A percentile compares a stretch with the other conserved stretches of the same genome.
phyloP scores from a whole-genome alignment of 1,284 basidiomycete species.

The Cryptococcus hybrid region DNA sequence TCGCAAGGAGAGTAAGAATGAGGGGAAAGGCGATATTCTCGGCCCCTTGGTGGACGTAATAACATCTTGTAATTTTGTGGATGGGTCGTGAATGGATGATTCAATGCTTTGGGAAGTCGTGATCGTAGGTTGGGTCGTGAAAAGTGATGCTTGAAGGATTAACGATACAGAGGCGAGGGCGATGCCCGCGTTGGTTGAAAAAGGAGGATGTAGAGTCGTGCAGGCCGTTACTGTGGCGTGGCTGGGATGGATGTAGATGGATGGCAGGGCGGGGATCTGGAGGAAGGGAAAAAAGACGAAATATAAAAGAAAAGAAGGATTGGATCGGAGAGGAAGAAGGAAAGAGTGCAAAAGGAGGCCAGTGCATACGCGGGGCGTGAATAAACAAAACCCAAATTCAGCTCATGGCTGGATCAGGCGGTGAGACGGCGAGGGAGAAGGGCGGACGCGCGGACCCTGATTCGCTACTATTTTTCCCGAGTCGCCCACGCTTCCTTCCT shows the following conservation, averaged over 20 bases:
- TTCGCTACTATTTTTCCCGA: no score
- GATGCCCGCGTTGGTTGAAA: constrained; percentile 3
- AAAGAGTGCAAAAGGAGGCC: not conserved
- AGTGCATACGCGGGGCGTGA: no score
- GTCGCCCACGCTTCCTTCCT: no score
- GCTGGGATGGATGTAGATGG: not conserved
- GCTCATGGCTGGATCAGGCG: no score
- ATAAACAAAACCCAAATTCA: no score
- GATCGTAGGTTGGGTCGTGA: not conserved
- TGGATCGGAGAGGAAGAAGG: not conserved
- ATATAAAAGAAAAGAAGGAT: not conserved
- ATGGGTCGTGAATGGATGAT: not conserved
- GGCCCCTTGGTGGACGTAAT: not conserved
- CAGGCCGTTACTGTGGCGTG: not conserved
- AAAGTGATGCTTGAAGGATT: not conserved
- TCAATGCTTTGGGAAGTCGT: no score
- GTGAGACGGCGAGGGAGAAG: no score
- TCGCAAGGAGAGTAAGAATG: constrained; percentile 9
- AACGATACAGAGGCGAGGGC: constrained; percentile 5
- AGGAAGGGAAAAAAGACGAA: not conserved
- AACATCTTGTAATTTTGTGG: not conserved
- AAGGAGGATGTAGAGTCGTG: not conserved
- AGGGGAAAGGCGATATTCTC: not conserved
- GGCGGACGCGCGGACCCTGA: no score
- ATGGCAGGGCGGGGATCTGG: not conserved